Conservation (phyloP, 768 basidiomycete genomes). For the Tricholoma furcatifolium region DNA sequence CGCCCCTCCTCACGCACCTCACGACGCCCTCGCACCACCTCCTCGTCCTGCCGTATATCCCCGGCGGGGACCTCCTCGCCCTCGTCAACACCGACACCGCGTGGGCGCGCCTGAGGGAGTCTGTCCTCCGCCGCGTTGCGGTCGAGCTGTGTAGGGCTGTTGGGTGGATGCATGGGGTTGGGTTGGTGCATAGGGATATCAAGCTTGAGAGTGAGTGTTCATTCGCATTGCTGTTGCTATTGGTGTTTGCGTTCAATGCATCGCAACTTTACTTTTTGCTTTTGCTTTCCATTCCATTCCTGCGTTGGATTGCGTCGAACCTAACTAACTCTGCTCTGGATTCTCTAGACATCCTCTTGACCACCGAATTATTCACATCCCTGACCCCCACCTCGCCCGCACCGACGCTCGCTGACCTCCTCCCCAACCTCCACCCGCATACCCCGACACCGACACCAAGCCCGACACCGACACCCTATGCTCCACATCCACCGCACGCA, state of each 20-base stretch:
- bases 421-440: too few relatives aligned
- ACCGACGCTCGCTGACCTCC: conserved; percentile 20
- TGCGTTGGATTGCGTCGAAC: background rate
- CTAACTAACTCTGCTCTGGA: conserved; percentile 2
- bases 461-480: too few relatives aligned
- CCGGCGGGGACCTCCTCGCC: conserved; percentile 81
- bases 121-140: conserved; percentile 67
- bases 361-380: conserved; percentile 33
- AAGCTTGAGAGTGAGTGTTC: conserved; percentile 75
- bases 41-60: conserved; percentile 72
- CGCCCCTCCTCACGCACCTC: conserved; percentile 68
- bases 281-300: background rate
- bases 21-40: conserved; percentile 73
- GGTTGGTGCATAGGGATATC: conserved; percentile 87
- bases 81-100: conserved; percentile 60
- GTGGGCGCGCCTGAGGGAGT: conserved; percentile 38
- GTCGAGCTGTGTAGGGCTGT: conserved; percentile 76
- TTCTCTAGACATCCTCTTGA: conserved; percentile 70
- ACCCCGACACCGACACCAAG: too few relatives aligned
- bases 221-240: too few relatives aligned
- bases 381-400: conserved; percentile 25
- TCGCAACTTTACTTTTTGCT: background rate
- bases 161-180: conserved; percentile 84
- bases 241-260: background rate
- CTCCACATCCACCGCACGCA: too few relatives aligned